Percentiles rank a stretch among this genome's conserved stretches.
phyloP scores from a whole-genome alignment of 345 rosid genomes.

The Laguncularia racemosa region DNA sequence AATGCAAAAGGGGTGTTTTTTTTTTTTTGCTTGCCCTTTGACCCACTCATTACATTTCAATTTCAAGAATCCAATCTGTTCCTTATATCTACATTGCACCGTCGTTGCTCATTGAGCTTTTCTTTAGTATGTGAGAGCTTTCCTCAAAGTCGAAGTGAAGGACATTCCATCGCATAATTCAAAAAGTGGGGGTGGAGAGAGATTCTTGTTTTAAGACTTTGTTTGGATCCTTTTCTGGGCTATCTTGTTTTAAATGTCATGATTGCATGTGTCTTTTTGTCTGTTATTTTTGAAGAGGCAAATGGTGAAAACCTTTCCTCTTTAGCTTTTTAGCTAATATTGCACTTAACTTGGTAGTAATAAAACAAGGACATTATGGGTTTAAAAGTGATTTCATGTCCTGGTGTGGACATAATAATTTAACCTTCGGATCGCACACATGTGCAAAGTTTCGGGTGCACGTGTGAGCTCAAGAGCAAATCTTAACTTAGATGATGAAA shows the following conservation, averaged over 20 bases:
- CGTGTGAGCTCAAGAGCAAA: conserved; percentile 8
- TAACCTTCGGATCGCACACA: neutral
- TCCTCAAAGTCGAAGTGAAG: conserved; percentile 14
- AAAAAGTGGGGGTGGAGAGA: conserved; percentile 13
- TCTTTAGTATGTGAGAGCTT: conserved; percentile 10
- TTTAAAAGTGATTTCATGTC: conserved; percentile 35
- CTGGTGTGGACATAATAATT: conserved; percentile 16
- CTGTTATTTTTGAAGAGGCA: conserved; percentile 5
- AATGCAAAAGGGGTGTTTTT: neutral
- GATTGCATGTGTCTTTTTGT: conserved; percentile 7
- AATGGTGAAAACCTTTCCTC: neutral
- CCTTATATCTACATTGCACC: conserved; percentile 17
- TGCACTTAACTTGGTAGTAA: conserved; percentile 4
- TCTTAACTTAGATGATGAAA: conserved; percentile 8
- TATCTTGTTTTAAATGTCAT: conserved; percentile 11
- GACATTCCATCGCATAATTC: conserved; percentile 16
- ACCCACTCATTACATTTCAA: conserved; percentile 16
- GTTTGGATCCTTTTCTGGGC: neutral
- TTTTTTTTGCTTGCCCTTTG: conserved; percentile 13
- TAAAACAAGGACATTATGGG: conserved; percentile 5
- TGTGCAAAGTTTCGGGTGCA: conserved; percentile 4
- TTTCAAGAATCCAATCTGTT: conserved; percentile 8
- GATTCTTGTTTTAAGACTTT: neutral
- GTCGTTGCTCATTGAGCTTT: conserved; percentile 19
- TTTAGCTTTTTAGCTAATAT: conserved; percentile 2